Conservation (phyloP, 2,329 filamentous ascomycete species). For the Helotiales sp. region DNA sequence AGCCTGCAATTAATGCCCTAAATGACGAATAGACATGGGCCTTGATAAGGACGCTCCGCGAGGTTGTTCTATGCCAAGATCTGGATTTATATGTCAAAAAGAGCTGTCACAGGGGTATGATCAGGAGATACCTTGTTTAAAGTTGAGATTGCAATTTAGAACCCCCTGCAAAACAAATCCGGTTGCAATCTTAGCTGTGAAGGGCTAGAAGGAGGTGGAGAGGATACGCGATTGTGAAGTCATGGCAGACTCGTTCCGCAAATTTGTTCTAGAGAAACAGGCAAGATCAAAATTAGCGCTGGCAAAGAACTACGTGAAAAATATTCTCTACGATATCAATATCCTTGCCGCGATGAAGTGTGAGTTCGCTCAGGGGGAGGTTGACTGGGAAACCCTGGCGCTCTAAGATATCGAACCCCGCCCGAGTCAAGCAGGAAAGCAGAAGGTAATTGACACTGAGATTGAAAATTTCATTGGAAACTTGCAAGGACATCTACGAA, state of each 20-base stretch:
- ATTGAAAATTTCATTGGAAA: slow-evolving; percentile 78
- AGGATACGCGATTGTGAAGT: slow-evolving; percentile 89
- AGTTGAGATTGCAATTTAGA: no score
- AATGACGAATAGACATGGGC: no score
- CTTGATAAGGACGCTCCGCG: no score
- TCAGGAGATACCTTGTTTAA: no score
- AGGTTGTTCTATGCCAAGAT: no score
- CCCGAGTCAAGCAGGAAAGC: slow-evolving; percentile 85
- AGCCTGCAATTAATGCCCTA: no score
- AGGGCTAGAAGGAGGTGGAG: slow-evolving; percentile 85
- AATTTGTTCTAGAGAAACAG: slow-evolving; percentile 95
- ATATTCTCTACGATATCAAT: slow-evolving; percentile 86
- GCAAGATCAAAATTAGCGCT: slow-evolving; percentile 94
- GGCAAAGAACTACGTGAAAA: slow-evolving; percentile 92
- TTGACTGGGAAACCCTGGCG: slow-evolving; percentile 81
- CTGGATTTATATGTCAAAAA: no score
- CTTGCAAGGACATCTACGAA: slow-evolving; percentile 83
- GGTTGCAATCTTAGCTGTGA: no score
- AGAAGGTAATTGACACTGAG: slow-evolving; percentile 78
- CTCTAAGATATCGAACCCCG: slow-evolving; percentile 85
- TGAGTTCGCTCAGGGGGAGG: slow-evolving; percentile 83
- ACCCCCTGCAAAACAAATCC: no score
- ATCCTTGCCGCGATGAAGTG: slow-evolving; percentile 84
- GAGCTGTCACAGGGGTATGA: no score
- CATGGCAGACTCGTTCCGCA: slow-evolving; percentile 83